phyloP scores from a whole-genome alignment of 805 yeast genomes.

The Metschnikowia bowlesiae region DNA sequence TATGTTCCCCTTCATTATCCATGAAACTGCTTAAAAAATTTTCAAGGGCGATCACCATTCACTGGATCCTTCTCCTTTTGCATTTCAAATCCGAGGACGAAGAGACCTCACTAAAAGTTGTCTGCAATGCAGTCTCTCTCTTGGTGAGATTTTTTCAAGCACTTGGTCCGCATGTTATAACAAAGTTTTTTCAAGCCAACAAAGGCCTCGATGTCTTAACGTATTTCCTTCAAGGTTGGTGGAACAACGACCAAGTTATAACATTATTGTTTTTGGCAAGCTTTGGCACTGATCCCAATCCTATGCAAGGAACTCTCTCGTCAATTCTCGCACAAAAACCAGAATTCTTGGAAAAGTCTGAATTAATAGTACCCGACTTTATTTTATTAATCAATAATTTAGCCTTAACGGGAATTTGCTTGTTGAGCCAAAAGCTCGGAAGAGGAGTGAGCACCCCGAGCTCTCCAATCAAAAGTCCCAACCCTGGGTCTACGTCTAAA shows the following conservation, averaged over 20 bases:
- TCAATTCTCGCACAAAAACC: conserved; percentile 1
- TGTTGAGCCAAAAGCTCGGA: conserved; percentile 27
- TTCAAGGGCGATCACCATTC: conserved; percentile 54
- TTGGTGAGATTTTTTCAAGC: conserved; percentile 46
- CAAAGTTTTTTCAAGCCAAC: conserved; percentile 43
- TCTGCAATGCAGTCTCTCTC: conserved; percentile 39
- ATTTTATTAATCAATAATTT: conserved; percentile 30
- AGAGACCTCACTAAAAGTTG: conserved; percentile 28
- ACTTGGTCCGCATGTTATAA: conserved; percentile 44
- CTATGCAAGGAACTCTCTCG: neutral
- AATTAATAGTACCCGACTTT: conserved; percentile 42
- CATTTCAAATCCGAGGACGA: conserved; percentile 23
- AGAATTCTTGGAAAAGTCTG: conserved; percentile 1
- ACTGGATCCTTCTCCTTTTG: conserved; percentile 59
- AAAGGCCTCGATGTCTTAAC: conserved; percentile 50
- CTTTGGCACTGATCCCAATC: conserved; percentile 36
- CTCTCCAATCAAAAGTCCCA: conserved; percentile 21
- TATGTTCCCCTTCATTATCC: conserved; percentile 38
- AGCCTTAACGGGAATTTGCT: conserved; percentile 30
- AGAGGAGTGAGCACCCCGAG: conserved; percentile 31
- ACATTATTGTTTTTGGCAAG: conserved; percentile 41
- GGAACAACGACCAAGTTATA: conserved; percentile 45
- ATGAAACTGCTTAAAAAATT: conserved; percentile 39
- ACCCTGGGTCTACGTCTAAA: neutral
- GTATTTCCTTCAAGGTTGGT: conserved; percentile 42